These are phyloP conservation scores for Coemansia sp. DNA, from an alignment of 192 early-diverging fungal species.

Conservation along the genomic window DNA sequence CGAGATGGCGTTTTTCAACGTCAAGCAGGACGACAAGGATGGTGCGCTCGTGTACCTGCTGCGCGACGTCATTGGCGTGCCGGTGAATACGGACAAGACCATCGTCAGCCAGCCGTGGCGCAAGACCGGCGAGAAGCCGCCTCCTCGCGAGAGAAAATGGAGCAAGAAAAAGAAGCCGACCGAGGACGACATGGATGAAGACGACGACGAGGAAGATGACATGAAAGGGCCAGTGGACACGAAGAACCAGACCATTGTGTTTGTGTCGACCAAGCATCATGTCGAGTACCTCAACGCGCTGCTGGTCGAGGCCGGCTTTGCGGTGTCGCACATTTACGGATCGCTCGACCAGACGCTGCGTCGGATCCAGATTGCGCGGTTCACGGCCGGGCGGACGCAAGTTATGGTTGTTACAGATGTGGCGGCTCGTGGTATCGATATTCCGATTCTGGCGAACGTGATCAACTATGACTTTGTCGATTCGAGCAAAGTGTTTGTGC, in stretches of 20 bases:
- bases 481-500: slow-evolving; percentile 91
- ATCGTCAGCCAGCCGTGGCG: slow-evolving; percentile 38
- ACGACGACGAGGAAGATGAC: slow-evolving; percentile 7
- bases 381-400: slow-evolving; percentile 75
- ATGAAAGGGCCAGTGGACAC: neutral
- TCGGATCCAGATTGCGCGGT: slow-evolving; percentile 81
- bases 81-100: slow-evolving; percentile 54
- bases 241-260: slow-evolving; percentile 81
- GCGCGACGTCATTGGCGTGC: slow-evolving; percentile 70
- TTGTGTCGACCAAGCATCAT: slow-evolving; percentile 96
- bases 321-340: slow-evolving; percentile 89
- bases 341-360: slow-evolving; percentile 90
- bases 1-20: slow-evolving; percentile 90
- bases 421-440: slow-evolving; percentile 99
- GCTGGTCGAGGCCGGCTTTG: slow-evolving; percentile 67
- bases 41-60: slow-evolving; percentile 85
- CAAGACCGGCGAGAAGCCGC: slow-evolving; percentile 3
- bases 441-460: slow-evolving; percentile 95
- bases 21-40: slow-evolving; percentile 87
- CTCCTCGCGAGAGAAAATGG: slow-evolving; percentile 15
- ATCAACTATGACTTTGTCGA: slow-evolving; percentile 96
- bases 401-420: slow-evolving; percentile 94
- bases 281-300: slow-evolving; percentile 90
- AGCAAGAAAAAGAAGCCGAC: slow-evolving; percentile 39
- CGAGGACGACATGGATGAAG: slow-evolving; percentile 1